phyloP scores from a whole-genome alignment of 768 basidiomycete genomes.

The Floccularia luteovirens region DNA sequence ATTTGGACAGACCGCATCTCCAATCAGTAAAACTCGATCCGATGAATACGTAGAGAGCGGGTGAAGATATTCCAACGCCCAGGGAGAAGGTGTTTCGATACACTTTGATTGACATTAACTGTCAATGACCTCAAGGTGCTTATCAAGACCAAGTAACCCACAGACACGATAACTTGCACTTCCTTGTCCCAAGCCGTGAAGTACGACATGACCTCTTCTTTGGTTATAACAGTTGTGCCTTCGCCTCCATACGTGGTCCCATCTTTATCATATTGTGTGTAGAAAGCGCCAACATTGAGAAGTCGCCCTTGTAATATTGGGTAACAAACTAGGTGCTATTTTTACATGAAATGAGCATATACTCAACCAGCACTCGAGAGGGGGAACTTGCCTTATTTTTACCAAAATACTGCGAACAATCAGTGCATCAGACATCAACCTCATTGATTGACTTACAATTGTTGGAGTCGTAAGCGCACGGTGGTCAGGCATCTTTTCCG shows the following conservation, averaged over 20 bases:
- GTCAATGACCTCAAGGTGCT: not conserved
- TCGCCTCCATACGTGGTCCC: slow-evolving; percentile 18
- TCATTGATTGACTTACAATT: not conserved
- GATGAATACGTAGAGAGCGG: slow-evolving; percentile 12
- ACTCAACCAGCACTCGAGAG: too few species aligned
- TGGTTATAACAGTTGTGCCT: slow-evolving; percentile 13
- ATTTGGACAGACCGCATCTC: slow-evolving; percentile 18
- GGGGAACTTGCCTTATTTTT: not conserved
- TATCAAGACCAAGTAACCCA: not conserved
- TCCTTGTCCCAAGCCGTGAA: slow-evolving; percentile 23
- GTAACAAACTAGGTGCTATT: slow-evolving; percentile 24
- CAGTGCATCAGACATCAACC: not conserved
- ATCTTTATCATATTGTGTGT: slow-evolving; percentile 13
- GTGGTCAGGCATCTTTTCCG: not conserved
- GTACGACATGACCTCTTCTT: slow-evolving; percentile 16
- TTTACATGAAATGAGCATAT: not conserved
- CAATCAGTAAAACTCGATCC: slow-evolving; percentile 10
- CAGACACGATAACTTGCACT: slow-evolving; percentile 11
- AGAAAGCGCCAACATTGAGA: slow-evolving; percentile 19
- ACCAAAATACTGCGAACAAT: slow-evolving; percentile 1
- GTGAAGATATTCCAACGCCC: slow-evolving; percentile 13
- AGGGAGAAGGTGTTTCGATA: slow-evolving; percentile 9
- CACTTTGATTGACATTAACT: slow-evolving; percentile 6
- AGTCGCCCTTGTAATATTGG: slow-evolving; percentile 20
- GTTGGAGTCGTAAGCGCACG: not conserved